Conservation (phyloP, 352 stramenopile genomes). For the Aphanomyces cochlioides region DNA sequence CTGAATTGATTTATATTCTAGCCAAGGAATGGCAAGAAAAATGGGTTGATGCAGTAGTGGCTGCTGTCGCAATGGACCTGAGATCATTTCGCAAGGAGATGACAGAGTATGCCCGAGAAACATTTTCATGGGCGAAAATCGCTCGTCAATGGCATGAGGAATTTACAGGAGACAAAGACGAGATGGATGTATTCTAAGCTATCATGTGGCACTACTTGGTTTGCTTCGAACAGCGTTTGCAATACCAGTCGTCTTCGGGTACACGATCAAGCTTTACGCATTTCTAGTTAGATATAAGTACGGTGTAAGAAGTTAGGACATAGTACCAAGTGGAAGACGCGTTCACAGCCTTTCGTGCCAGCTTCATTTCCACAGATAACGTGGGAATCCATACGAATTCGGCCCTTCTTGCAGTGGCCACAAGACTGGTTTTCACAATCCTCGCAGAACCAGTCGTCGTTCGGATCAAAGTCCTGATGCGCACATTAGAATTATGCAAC, state of each 20-base stretch:
- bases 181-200: slow-evolving; percentile 2
- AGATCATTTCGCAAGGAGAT: slow-evolving; percentile 43
- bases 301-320: slow-evolving; percentile 4
- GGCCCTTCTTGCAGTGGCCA: slow-evolving; percentile 78
- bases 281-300: slow-evolving; percentile 50
- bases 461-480: slow-evolving; percentile 33
- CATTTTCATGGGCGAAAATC: slow-evolving; percentile 55
- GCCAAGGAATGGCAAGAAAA: slow-evolving; percentile 40
- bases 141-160: slow-evolving; percentile 52
- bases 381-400: slow-evolving; percentile 84
- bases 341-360: slow-evolving; percentile 78
- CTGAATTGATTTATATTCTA: not conserved
- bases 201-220: slow-evolving; percentile 16
- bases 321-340: slow-evolving; percentile 83
- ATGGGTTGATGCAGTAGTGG: slow-evolving; percentile 52
- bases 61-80: slow-evolving; percentile 39
- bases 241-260: slow-evolving; percentile 86
- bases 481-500: not conserved
- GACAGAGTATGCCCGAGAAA: slow-evolving; percentile 51
- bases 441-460: slow-evolving; percentile 85
- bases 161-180: slow-evolving; percentile 27
- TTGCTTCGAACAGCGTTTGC: slow-evolving; percentile 34
- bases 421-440: slow-evolving; percentile 83
- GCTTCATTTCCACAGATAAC: slow-evolving; percentile 88
- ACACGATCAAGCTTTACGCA: slow-evolving; percentile 73